A percentile compares a stretch with the other conserved stretches of the same genome.
Evolutionary conservation across 306 rosid genomes (phyloP).

Genomic region (Delonix regia): DNA sequence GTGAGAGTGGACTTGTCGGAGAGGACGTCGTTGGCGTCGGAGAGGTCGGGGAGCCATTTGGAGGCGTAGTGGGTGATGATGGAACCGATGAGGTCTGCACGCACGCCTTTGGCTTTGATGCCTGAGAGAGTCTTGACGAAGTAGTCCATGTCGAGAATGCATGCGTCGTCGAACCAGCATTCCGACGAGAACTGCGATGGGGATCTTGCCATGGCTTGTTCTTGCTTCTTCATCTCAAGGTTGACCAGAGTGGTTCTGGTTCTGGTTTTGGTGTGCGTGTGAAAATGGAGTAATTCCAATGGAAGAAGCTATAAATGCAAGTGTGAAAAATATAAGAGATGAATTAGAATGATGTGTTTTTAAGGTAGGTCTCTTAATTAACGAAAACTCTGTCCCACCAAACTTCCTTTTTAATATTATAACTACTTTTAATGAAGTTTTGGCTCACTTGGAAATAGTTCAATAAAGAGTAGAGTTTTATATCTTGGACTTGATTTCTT

Average conservation of each 20-base stretch:
- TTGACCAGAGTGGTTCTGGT: too few species aligned
- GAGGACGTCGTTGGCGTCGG: slow-evolving; percentile 26
- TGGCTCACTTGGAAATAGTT: too few species aligned
- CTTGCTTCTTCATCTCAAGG: slow-evolving; percentile 45
- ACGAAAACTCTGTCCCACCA: background rate
- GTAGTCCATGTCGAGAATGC: slow-evolving; percentile 93
- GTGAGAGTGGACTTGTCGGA: slow-evolving; percentile 34
- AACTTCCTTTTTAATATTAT: background rate
- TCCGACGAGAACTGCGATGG: slow-evolving; percentile 56
- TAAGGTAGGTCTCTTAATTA: background rate
- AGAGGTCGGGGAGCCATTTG: slow-evolving; percentile 94
- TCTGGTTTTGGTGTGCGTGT: background rate
- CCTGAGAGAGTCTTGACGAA: slow-evolving; percentile 84
- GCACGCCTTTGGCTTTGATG: slow-evolving; percentile 84
- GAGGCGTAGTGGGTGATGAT: slow-evolving; percentile 88
- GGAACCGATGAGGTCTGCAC: slow-evolving; percentile 75
- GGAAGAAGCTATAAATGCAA: background rate
- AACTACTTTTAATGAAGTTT: too few species aligned
- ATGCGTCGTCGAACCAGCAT: slow-evolving; percentile 83
- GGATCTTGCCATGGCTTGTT: slow-evolving; percentile 48
- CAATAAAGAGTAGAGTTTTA: too few species aligned
- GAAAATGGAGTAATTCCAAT: background rate
- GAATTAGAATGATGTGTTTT: background rate
- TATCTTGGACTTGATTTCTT: too few species aligned
- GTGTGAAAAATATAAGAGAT: background rate